Evolutionary conservation across 345 rosid species (phyloP).

Genomic region (Linum trigynum): DNA sequence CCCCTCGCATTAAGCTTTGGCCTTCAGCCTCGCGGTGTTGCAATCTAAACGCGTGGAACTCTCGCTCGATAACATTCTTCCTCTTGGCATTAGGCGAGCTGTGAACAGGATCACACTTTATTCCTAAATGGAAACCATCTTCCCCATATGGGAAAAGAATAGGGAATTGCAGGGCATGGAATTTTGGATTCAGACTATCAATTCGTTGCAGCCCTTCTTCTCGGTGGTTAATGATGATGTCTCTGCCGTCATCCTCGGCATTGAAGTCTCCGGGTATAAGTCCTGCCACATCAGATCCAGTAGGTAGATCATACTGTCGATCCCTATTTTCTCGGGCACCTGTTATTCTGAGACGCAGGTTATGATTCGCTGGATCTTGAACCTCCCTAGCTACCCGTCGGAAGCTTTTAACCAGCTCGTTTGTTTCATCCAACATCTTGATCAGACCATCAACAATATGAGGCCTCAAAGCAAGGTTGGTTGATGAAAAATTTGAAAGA

Average conservation of each 20-base stretch:
- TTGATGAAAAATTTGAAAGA: no score
- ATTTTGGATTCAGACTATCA: not conserved
- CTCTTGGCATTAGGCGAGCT: not conserved
- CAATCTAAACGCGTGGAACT: not conserved
- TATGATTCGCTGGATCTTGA: no score
- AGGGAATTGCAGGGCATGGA: not conserved
- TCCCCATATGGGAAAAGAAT: not conserved
- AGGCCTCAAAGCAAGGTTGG: no score
- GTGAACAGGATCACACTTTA: not conserved
- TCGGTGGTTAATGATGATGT: not conserved
- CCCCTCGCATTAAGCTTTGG: not conserved
- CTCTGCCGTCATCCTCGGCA: not conserved
- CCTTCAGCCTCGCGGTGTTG: not conserved
- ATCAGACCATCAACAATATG: no score
- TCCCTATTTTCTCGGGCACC: no score
- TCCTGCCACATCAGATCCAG: not conserved
- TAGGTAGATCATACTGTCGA: not conserved
- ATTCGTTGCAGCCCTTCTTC: not conserved
- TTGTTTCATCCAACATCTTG: no score
- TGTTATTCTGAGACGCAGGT: no score
- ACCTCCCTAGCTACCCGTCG: no score
- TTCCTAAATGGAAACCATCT: not conserved
- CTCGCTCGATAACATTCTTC: not conserved
- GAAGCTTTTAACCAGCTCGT: no score
- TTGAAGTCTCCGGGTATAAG: not conserved